phyloP scores from a whole-genome alignment of 78 protist species.

The Isochrysis galbana region DNA sequence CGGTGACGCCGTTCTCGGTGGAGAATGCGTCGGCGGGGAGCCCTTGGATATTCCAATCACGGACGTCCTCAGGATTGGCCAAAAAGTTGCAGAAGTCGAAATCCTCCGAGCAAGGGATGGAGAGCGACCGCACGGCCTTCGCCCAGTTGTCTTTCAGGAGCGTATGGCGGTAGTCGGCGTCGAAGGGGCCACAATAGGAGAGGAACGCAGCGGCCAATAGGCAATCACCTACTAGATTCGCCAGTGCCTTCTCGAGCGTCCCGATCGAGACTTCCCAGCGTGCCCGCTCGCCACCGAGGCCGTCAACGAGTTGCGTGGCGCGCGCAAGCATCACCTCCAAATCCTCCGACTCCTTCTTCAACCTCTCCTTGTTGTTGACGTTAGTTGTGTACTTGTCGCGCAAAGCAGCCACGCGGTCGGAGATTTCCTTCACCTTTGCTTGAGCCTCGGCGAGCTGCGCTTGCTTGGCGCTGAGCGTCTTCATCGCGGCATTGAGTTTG shows the following conservation, averaged over 20 bases:
- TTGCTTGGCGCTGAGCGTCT: constrained; percentile 40
- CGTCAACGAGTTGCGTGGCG: constrained; percentile 78
- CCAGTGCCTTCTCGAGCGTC: constrained; percentile 25
- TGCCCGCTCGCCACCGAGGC: constrained; percentile 77
- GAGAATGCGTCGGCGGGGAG: constrained; percentile 83
- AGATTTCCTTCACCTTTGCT: constrained; percentile 41
- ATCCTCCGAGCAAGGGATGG: constrained; percentile 10
- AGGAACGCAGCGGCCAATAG: constrained; percentile 83
- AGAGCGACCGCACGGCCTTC: neutral
- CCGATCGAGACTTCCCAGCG: constrained; percentile 74
- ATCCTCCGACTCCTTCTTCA: constrained; percentile 56
- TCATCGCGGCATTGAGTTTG: constrained; percentile 58
- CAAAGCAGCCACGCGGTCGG: constrained; percentile 48
- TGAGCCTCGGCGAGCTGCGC: constrained; percentile 38
- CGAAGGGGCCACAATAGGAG: constrained; percentile 87
- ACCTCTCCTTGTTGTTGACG: constrained; percentile 46
- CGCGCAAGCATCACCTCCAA: constrained; percentile 74
- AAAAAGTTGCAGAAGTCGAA: constrained; percentile 65
- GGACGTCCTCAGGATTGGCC: constrained; percentile 70
- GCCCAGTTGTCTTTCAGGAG: constrained; percentile 56
- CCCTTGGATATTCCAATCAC: constrained; percentile 76
- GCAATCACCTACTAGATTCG: constrained; percentile 77
- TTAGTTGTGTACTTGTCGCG: constrained; percentile 29
- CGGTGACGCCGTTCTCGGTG: constrained; percentile 83
- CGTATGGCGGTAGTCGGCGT: constrained; percentile 62